Percentiles rank a stretch among this genome's conserved stretches.
These are phyloP conservation scores for Geranium brycei DNA, from an alignment of 345 rosid species.

Conservation along the genomic window DNA sequence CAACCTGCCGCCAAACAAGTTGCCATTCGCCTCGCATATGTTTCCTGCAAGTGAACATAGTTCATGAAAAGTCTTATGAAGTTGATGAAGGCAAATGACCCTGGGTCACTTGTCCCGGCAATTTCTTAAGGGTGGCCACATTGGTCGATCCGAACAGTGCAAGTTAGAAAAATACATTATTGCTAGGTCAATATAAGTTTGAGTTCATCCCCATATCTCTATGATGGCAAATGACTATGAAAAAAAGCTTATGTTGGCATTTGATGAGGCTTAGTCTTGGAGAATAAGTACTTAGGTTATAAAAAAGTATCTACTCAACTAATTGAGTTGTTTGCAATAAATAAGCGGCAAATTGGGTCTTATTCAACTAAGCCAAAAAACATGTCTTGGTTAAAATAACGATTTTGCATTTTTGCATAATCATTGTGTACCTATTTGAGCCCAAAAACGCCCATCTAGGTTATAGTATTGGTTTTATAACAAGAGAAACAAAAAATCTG, in stretches of 20 bases:
- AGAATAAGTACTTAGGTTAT: not conserved
- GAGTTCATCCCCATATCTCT: too few relatives aligned
- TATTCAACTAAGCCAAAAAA: too few relatives aligned
- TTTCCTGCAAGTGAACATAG: slow-evolving; percentile 44
- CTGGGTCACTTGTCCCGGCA: not conserved
- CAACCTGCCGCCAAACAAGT: slow-evolving; percentile 84
- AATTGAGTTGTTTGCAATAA: not conserved
- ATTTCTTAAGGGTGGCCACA: not conserved
- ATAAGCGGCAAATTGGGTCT: not conserved
- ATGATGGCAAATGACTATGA: too few relatives aligned
- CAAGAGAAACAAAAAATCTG: not conserved
- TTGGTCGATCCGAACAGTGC: not conserved
- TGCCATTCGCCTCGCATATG: slow-evolving; percentile 55
- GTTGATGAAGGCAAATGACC: not conserved
- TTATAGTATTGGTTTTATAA: not conserved
- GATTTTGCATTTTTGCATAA: not conserved
- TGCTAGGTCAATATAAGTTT: not conserved
- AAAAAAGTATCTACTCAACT: too few relatives aligned
- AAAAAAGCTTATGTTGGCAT: not conserved
- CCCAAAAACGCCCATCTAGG: not conserved
- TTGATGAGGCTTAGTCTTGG: not conserved
- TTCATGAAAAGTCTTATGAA: not conserved
- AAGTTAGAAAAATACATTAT: not conserved
- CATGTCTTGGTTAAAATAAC: not conserved
- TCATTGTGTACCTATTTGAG: too few relatives aligned